These are phyloP conservation scores for Cymbidium sinense DNA, from an alignment of 106 monocot species.

Conservation along the genomic window DNA sequence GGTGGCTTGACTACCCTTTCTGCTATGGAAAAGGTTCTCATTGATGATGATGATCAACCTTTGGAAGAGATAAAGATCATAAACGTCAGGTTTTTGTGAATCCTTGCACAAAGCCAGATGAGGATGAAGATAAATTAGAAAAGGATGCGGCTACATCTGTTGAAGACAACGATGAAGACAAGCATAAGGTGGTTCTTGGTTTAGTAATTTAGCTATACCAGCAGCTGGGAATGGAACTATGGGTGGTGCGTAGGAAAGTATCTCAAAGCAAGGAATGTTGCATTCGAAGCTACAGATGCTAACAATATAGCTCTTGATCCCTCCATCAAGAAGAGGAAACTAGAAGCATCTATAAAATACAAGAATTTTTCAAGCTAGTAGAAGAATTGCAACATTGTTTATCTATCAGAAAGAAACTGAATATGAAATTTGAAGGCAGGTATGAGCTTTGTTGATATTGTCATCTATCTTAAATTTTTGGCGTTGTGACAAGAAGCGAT, in stretches of 20 bases:
- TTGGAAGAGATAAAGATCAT: conserved; percentile 92
- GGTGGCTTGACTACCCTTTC: conserved; percentile 92
- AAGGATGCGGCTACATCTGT: conserved; percentile 35
- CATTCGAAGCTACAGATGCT: conserved; percentile 12
- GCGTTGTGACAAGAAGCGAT: no score
- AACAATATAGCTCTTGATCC: conserved; percentile 15
- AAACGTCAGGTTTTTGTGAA: conserved; percentile 73
- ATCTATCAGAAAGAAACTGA: background rate
- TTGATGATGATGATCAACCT: conserved; percentile 92
- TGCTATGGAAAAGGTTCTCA: conserved; percentile 94
- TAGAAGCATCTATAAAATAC: conserved; percentile 25
- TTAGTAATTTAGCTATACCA: conserved; percentile 74
- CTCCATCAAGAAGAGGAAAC: conserved; percentile 51
- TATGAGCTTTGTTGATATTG: no score
- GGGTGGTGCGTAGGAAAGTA: conserved; percentile 34
- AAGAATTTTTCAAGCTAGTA: conserved; percentile 60
- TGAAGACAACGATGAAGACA: conserved; percentile 31
- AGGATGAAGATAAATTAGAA: conserved; percentile 60
- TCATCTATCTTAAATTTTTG: no score
- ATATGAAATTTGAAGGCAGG: no score
- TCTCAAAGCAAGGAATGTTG: conserved; percentile 33
- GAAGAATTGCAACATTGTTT: background rate
- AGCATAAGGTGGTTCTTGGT: conserved; percentile 88
- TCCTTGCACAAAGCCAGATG: conserved; percentile 92
- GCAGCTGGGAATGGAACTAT: conserved; percentile 25